These are phyloP conservation scores for Quercus lobata DNA, from an alignment of 331 rosid genomes.

Conservation along the genomic window DNA sequence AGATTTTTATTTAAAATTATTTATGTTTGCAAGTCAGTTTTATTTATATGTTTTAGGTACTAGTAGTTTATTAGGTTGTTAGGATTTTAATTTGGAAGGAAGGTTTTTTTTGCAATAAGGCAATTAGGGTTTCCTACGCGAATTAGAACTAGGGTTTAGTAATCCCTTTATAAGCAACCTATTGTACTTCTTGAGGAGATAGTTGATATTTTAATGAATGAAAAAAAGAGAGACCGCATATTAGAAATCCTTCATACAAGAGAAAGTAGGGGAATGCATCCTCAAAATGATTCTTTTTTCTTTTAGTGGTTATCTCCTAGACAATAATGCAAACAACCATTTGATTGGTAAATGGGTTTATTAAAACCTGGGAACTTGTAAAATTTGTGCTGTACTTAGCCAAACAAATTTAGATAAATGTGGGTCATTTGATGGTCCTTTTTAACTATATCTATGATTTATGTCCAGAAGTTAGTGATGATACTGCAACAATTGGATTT, in stretches of 20 bases:
- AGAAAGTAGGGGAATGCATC: neutral
- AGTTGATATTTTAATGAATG: too few species aligned
- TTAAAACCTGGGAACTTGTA: neutral
- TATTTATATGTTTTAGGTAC: too few species aligned
- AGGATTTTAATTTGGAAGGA: too few species aligned
- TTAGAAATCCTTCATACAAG: neutral
- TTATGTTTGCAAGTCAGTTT: too few species aligned
- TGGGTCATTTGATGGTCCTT: neutral
- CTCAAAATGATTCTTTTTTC: neutral
- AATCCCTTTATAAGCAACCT: too few species aligned
- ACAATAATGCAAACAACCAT: neutral
- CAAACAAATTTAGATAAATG: neutral
- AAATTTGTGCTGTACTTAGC: neutral
- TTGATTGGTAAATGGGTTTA: neutral
- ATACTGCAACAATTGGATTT: constrained; percentile 10
- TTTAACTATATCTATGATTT: neutral
- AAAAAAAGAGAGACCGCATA: too few species aligned
- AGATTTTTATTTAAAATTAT: too few species aligned
- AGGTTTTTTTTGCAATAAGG: too few species aligned
- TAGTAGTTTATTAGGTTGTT: too few species aligned
- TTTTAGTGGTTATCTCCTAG: neutral
- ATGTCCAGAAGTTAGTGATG: neutral
- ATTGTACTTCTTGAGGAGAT: too few species aligned
- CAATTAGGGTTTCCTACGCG: too few species aligned
- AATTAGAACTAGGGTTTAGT: too few species aligned